Evolutionary conservation across 2,329 filamentous ascomycete species (phyloP).

Genomic region (Claviceps arundinis): DNA sequence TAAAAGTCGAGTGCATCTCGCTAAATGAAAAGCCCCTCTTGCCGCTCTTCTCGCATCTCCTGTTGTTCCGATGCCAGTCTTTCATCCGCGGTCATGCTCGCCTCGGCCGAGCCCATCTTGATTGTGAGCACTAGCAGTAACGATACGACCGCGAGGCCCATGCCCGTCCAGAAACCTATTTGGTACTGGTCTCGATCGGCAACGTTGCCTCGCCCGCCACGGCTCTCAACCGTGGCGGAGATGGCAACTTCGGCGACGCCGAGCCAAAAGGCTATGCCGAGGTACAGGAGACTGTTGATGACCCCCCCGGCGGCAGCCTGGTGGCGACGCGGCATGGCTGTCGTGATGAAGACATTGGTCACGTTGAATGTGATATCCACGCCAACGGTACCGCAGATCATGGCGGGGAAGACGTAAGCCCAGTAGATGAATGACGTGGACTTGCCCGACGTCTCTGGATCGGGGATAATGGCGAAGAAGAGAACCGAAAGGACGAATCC

Average conservation of each 20-base stretch:
- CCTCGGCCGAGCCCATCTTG: slow-evolving; percentile 38
- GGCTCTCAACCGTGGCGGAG: slow-evolving; percentile 27
- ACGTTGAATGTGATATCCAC: slow-evolving; percentile 67
- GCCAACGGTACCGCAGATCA: slow-evolving; percentile 56
- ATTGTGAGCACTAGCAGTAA: slow-evolving; percentile 44
- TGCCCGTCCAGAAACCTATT: slow-evolving; percentile 53
- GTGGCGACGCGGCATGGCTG: slow-evolving; percentile 48
- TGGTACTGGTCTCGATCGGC: slow-evolving; percentile 43
- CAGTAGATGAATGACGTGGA: slow-evolving; percentile 39
- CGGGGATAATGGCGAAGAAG: slow-evolving; percentile 51
- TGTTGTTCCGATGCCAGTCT: slow-evolving; percentile 20
- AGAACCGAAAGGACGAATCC: slow-evolving; percentile 46
- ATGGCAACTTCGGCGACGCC: slow-evolving; percentile 55
- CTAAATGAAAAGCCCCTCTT: background rate
- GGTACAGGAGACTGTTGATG: slow-evolving; percentile 56
- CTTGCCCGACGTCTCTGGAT: slow-evolving; percentile 21
- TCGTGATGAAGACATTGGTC: slow-evolving; percentile 66
- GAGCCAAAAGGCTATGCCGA: slow-evolving; percentile 59
- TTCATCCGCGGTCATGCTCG: slow-evolving; percentile 45
- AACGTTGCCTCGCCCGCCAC: slow-evolving; percentile 13
- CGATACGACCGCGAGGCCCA: slow-evolving; percentile 38
- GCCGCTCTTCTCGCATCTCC: background rate
- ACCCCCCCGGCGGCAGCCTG: slow-evolving; percentile 62
- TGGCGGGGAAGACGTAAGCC: slow-evolving; percentile 60
- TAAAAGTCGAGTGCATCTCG: too few relatives aligned